These are phyloP conservation scores for Heliosperma pusillum DNA, from an alignment of 148 eudicot genomes.

Conservation along the genomic window DNA sequence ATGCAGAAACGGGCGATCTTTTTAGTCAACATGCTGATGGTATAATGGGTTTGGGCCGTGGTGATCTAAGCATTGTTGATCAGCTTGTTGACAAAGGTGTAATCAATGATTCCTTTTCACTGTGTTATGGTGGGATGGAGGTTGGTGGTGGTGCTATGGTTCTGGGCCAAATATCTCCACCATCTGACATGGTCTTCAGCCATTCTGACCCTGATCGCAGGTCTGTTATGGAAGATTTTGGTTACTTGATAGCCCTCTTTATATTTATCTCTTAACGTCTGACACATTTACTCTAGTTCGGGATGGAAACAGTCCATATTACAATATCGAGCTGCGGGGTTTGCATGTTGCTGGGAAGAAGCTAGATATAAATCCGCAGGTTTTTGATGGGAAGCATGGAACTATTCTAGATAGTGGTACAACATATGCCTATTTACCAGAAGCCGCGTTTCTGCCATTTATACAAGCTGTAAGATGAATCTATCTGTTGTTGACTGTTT, in stretches of 20 bases:
- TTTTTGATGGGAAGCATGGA: conserved; percentile 91
- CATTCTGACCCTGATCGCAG: conserved; percentile 82
- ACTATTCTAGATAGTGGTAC: conserved; percentile 90
- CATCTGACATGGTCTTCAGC: conserved; percentile 71
- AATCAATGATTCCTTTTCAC: conserved; percentile 77
- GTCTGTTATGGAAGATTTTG: conserved; percentile 44
- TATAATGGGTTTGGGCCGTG: conserved; percentile 93
- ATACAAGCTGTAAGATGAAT: conserved; percentile 70
- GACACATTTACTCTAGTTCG: conserved; percentile 97
- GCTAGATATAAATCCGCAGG: conserved; percentile 47
- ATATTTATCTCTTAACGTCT: conserved; percentile 58
- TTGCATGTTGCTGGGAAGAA: conserved; percentile 79
- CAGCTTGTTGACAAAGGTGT: conserved; percentile 83
- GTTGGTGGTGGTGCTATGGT: conserved; percentile 97
- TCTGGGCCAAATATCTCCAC: conserved; percentile 79
- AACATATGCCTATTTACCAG: conserved; percentile 87
- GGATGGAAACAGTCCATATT: conserved; percentile 96
- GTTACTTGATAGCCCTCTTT: conserved; percentile 19
- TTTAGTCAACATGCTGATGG: conserved; percentile 96
- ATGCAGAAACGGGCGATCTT: conserved; percentile 83
- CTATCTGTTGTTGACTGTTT: background rate
- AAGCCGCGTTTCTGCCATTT: conserved; percentile 75
- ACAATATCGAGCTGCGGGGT: conserved; percentile 90
- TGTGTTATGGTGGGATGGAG: conserved; percentile 97
- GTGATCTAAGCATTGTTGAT: conserved; percentile 89